Percentiles rank a stretch among this genome's conserved stretches.
phyloP scores from a whole-genome alignment of 2,329 filamentous ascomycete species.

The Alternaria longipes region DNA sequence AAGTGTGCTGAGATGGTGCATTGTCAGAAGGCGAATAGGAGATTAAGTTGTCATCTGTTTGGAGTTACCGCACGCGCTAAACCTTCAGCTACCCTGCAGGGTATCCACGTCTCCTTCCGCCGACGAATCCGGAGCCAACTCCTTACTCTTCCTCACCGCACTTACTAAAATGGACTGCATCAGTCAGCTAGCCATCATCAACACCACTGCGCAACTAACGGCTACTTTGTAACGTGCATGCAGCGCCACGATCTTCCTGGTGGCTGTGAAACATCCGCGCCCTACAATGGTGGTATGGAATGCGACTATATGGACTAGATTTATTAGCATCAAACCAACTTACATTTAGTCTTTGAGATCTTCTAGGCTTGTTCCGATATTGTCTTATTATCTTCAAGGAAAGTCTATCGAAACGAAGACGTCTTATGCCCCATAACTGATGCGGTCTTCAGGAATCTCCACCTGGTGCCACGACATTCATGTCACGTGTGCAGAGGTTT shows the following conservation, averaged over 20 bases:
- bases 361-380: background rate
- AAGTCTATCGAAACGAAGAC: background rate
- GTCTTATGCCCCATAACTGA: background rate
- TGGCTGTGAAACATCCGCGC: background rate
- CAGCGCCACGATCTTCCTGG: background rate
- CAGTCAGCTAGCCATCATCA: constrained; percentile 1
- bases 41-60: background rate
- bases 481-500: background rate
- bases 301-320: background rate
- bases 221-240: background rate
- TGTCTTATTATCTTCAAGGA: background rate
- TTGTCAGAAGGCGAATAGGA: background rate
- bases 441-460: background rate
- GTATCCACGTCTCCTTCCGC: background rate
- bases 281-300: background rate
- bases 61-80: constrained; percentile 7
- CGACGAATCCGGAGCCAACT: background rate
- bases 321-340: background rate
- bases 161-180: background rate
- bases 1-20: background rate
- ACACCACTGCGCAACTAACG: background rate
- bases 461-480: background rate
- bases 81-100: constrained; percentile 4
- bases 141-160: background rate
- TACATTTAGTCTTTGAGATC: background rate